Conservation (phyloP, 75 land plant species). For the Cryptomeria japonica region DNA sequence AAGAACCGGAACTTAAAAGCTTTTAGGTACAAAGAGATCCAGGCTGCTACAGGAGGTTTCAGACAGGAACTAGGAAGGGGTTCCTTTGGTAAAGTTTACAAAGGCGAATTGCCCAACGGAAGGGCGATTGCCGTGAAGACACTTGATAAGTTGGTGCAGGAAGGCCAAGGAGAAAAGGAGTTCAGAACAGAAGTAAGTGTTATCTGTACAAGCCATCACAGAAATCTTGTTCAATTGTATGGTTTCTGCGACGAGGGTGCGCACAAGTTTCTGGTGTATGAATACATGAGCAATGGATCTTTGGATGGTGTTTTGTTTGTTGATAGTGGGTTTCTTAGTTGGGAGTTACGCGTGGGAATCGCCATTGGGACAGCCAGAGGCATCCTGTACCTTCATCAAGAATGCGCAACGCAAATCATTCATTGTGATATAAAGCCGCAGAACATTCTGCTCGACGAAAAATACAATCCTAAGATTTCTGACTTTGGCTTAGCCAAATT, state of each 20-base stretch:
- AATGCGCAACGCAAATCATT: background rate
- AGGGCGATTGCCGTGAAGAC: too few relatives aligned
- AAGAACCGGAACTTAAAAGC: background rate
- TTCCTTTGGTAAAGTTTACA: constrained; percentile 18
- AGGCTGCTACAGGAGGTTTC: constrained; percentile 40
- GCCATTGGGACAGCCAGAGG: constrained; percentile 24
- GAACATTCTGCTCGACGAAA: constrained; percentile 27
- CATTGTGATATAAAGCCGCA: constrained; percentile 20
- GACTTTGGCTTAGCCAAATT: constrained; percentile 40
- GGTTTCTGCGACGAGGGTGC: constrained; percentile 46
- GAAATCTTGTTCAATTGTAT: constrained; percentile 41
- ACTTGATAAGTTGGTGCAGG: too few relatives aligned
- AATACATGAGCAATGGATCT: constrained; percentile 42
- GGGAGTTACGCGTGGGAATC: constrained; percentile 9
- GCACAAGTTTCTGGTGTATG: constrained; percentile 42
- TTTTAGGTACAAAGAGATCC: constrained; percentile 36
- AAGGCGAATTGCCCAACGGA: too few relatives aligned
- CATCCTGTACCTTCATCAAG: constrained; percentile 27
- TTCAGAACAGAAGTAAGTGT: too few relatives aligned
- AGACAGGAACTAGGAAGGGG: constrained; percentile 37
- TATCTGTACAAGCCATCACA: constrained; percentile 33
- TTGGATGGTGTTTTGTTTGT: constrained; percentile 27
- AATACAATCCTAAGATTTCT: constrained; percentile 8
- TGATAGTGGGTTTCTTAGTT: background rate
- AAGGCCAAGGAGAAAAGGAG: too few relatives aligned